Evolutionary conservation across 768 basidiomycete genomes (phyloP).

Genomic region (Rhizopogon rudus): DNA sequence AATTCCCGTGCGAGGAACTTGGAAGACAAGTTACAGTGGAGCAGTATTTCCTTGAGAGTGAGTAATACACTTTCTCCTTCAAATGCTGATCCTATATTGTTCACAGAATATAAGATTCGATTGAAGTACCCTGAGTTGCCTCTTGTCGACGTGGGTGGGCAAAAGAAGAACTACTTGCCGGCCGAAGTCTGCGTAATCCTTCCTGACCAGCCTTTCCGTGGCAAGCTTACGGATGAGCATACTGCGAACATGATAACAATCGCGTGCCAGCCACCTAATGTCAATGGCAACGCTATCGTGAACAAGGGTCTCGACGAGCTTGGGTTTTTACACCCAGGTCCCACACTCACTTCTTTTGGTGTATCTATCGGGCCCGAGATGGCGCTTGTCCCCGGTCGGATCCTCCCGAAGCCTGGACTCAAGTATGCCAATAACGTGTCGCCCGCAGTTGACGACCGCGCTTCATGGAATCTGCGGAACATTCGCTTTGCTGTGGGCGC

Average conservation of each 20-base stretch:
- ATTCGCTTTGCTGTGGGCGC: slow-evolving; percentile 59
- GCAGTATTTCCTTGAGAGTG: slow-evolving; percentile 43
- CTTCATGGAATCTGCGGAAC: slow-evolving; percentile 50
- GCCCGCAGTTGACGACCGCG: slow-evolving; percentile 35
- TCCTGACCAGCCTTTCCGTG: slow-evolving; percentile 34
- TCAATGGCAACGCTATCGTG: slow-evolving; percentile 42
- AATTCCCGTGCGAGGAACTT: slow-evolving; percentile 36
- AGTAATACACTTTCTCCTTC: slow-evolving; percentile 9
- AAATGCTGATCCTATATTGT: not conserved
- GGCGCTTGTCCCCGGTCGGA: slow-evolving; percentile 52
- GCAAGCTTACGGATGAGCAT: slow-evolving; percentile 53
- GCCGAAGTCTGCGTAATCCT: slow-evolving; percentile 48
- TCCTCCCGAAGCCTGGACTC: slow-evolving; percentile 39
- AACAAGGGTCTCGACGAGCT: slow-evolving; percentile 37
- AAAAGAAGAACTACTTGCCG: slow-evolving; percentile 38
- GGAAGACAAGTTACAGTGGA: slow-evolving; percentile 38
- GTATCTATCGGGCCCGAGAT: slow-evolving; percentile 42
- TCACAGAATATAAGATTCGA: slow-evolving; percentile 37
- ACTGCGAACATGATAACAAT: slow-evolving; percentile 46
- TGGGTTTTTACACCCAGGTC: slow-evolving; percentile 31
- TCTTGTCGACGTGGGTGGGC: slow-evolving; percentile 44
- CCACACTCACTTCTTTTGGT: slow-evolving; percentile 38
- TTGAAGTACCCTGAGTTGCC: slow-evolving; percentile 37
- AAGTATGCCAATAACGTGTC: slow-evolving; percentile 30
- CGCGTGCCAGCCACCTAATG: slow-evolving; percentile 45